phyloP scores from a whole-genome alignment of 495 filamentous ascomycete species.

The Aspergillus sclerotiicarbonarius region DNA sequence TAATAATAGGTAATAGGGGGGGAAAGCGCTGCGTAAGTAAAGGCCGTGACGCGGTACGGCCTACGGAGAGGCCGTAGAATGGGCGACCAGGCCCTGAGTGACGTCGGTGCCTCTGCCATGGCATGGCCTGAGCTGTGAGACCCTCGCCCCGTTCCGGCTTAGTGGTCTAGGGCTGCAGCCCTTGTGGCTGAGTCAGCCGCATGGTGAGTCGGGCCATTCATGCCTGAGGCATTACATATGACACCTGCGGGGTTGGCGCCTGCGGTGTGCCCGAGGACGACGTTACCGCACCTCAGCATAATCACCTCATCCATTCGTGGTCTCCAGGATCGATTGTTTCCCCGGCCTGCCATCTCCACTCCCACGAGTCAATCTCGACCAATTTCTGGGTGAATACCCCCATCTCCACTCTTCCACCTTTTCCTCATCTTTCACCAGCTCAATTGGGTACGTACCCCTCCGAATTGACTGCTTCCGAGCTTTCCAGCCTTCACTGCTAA shows the following conservation, averaged over 20 bases:
- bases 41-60: constrained; percentile 19
- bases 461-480: constrained; percentile 29
- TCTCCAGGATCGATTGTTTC: constrained; percentile 33
- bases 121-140: neutral
- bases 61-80: constrained; percentile 15
- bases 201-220: neutral
- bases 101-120: constrained; percentile 27
- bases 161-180: constrained; percentile 26
- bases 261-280: constrained; percentile 28
- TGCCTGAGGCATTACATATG: constrained; percentile 31
- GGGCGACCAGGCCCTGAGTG: constrained; percentile 23
- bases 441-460: constrained; percentile 40
- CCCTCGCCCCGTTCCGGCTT: constrained; percentile 6
- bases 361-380: constrained; percentile 33
- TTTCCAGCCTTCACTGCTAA: constrained; percentile 36
- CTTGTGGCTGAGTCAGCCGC: constrained; percentile 9
- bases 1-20: constrained; percentile 8
- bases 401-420: constrained; percentile 33
- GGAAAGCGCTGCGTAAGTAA: constrained; percentile 16
- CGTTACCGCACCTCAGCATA: constrained; percentile 40
- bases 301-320: constrained; percentile 42
- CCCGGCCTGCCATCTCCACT: constrained; percentile 30
- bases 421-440: constrained; percentile 22
- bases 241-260: constrained; percentile 31
- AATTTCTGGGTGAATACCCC: constrained; percentile 35